Percentiles rank a stretch among this genome's conserved stretches.
These are phyloP conservation scores for Mycena filopes DNA, from an alignment of 768 basidiomycete species.

Conservation along the genomic window DNA sequence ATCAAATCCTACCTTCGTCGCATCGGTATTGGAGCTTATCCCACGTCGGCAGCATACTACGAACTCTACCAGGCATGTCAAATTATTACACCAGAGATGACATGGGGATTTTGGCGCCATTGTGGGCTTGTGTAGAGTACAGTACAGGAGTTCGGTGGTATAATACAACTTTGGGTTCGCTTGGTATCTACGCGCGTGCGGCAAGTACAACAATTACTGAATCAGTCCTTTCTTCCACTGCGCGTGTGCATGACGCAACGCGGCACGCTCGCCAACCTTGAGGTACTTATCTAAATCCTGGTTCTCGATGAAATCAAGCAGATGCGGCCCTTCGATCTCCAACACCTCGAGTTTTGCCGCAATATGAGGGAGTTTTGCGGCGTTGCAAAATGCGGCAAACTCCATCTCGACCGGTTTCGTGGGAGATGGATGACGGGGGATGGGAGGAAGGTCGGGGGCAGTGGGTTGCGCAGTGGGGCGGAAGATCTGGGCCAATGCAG, in stretches of 20 bases:
- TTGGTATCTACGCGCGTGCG: no score
- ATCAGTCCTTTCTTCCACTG: background rate
- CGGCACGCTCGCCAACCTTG: background rate
- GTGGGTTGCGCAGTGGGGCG: background rate
- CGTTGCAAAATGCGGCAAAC: background rate
- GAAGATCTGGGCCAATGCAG: background rate
- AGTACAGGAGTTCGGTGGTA: background rate
- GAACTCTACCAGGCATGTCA: slow-evolving; percentile 5
- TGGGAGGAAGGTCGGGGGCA: background rate
- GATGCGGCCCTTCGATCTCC: background rate
- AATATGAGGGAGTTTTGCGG: background rate
- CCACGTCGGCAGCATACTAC: slow-evolving; percentile 6
- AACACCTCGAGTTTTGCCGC: background rate
- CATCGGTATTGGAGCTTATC: no score
- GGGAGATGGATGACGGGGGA: background rate
- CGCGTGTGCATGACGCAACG: background rate
- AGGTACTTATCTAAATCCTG: background rate
- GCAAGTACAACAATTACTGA: background rate
- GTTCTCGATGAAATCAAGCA: background rate
- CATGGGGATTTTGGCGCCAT: slow-evolving; percentile 15
- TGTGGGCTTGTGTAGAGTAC: background rate
- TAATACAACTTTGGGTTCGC: background rate
- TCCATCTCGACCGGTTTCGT: background rate
- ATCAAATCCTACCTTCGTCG: slow-evolving; percentile 24
- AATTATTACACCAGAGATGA: slow-evolving; percentile 16